Base-by-base conservation (phyloP, 78 protist species). In the Dictyostelium capitatum region DNA sequence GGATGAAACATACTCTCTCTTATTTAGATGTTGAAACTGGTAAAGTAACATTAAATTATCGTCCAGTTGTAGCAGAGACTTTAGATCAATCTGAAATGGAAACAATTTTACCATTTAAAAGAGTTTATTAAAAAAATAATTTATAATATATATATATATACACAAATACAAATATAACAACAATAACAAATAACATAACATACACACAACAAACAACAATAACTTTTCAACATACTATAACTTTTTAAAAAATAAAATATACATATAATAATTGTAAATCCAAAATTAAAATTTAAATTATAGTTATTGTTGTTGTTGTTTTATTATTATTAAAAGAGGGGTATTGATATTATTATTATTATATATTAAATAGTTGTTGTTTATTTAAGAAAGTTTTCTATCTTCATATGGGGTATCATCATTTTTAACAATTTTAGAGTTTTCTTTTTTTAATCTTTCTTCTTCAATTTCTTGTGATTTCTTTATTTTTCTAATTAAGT, bases 1-100 rank as follows among this genome's bases (percentile, higher is more conserved):
- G 99, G 99, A 93, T 98, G 98, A 98, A 98, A 96, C 99, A 98
- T 94, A 95, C 99, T 7, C 82, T 98, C 48, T 84, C 98, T 28
- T 97, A 91, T 89, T 79, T 97, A 57, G 96, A 92, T 92, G 95
- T 79, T 43, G 80, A 96, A 10, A 83, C 80, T 37, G 96, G 98
- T 57, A 81, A 97, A 79, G 98, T 95, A 25, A 83, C 46, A 47
- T 91, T 97, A 11, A 96, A 80, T 81, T 97, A 97, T 90, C 54
- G 96, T 25, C 96, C 96, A 47, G 97, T 96, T 6, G 75, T 79
- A 48, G 11, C 57, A 3, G 11, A 80, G 50, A 80, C 96, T 32
- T 82, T 96, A 70, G 95, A 92, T 50, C 90, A 82, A 77, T 14
- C 46, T 46, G 97, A 95, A 77, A 37, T 91, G 65, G 56, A 78